Conservation (phyloP, 192 early-diverging fungal species). For the Backusella luteola region DNA sequence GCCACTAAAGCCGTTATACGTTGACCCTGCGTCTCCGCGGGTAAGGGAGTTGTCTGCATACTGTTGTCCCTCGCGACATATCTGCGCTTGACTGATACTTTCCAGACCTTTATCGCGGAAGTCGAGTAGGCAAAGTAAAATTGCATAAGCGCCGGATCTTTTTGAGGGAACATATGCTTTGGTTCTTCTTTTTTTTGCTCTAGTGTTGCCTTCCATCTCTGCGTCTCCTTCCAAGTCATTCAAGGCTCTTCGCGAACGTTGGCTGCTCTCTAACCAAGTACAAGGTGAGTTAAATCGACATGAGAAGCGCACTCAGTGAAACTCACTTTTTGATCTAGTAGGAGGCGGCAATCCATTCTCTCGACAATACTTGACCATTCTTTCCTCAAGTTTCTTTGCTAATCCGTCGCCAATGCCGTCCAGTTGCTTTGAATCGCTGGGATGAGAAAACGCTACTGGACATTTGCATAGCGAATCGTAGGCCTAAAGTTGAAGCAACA, state of each 20-base stretch:
- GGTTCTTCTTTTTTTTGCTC: constrained; percentile 3
- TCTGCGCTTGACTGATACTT: constrained; percentile 64
- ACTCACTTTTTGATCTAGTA: constrained; percentile 2
- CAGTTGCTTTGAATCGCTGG: constrained; percentile 57
- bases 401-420: constrained; percentile 64
- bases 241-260: neutral
- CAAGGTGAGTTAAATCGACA: neutral
- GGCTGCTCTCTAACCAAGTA: neutral
- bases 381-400: constrained; percentile 49
- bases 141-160: constrained; percentile 78
- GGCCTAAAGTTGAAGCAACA: constrained; percentile 39
- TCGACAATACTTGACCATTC: constrained; percentile 50
- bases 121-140: constrained; percentile 65
- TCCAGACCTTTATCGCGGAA: constrained; percentile 28
- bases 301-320: neutral
- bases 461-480: constrained; percentile 59
- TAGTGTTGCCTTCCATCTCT: neutral
- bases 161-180: constrained; percentile 71
- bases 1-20: constrained; percentile 76
- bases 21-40: constrained; percentile 42
- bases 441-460: constrained; percentile 56
- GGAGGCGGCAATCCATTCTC: constrained; percentile 51
- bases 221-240: neutral
- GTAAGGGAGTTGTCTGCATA: constrained; percentile 69
- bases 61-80: constrained; percentile 61